Evolutionary conservation across 2,329 filamentous ascomycete genomes (phyloP).

Genomic region (Claviceps capensis): DNA sequence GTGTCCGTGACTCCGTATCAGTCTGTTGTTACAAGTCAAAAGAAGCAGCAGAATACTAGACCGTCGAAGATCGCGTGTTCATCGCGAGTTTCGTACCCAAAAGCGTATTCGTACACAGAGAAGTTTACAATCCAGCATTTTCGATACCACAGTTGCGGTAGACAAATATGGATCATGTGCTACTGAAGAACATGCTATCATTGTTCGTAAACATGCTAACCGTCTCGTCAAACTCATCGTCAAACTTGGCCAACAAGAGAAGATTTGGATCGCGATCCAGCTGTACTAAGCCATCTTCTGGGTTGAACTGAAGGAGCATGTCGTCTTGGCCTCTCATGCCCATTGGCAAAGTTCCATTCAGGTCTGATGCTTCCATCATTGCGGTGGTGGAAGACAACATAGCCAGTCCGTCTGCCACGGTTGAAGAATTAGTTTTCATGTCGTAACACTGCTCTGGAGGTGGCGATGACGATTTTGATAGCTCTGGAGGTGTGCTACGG

Average conservation of each 20-base stretch:
- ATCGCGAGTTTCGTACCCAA: background rate
- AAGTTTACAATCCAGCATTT: conserved; percentile 2
- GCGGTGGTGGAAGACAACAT: conserved; percentile 16
- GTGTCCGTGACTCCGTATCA: background rate
- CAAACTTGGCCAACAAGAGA: conserved; percentile 39
- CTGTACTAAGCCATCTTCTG: conserved; percentile 27
- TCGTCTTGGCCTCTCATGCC: conserved; percentile 28
- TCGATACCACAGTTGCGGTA: conserved; percentile 1
- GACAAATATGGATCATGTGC: conserved; percentile 11
- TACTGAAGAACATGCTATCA: conserved; percentile 40
- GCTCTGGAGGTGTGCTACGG: conserved; percentile 44
- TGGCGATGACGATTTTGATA: conserved; percentile 47
- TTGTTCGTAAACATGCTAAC: conserved; percentile 37
- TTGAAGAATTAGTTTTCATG: conserved; percentile 25
- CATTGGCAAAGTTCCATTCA: conserved; percentile 20
- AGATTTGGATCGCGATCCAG: conserved; percentile 33
- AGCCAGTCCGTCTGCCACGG: conserved; percentile 17
- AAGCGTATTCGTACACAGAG: conserved; percentile 6
- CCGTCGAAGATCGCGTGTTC: background rate
- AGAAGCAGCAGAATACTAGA: background rate
- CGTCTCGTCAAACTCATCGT: conserved; percentile 36
- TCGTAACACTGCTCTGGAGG: conserved; percentile 35
- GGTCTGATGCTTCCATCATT: conserved; percentile 19
- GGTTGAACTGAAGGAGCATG: conserved; percentile 27
- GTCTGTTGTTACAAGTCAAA: background rate